A percentile compares a stretch with the other conserved stretches of the same genome.
Evolutionary conservation across 345 rosid species (phyloP).

Genomic region (Odontarrhena argentea): DNA sequence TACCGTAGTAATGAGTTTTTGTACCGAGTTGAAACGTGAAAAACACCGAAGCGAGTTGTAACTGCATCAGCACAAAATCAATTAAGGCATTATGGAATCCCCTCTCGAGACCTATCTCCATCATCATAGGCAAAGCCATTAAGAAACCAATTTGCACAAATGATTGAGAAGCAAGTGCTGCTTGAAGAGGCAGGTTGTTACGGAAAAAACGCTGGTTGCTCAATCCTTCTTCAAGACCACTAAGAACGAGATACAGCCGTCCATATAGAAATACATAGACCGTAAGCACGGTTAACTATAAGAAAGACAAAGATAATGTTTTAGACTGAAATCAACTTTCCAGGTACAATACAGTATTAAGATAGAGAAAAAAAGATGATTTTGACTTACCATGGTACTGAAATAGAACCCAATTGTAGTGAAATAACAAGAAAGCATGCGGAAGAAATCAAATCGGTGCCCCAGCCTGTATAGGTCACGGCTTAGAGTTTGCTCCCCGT

Average conservation of each 20-base stretch:
- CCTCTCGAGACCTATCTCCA: slow-evolving; percentile 77
- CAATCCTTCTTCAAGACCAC: slow-evolving; percentile 62
- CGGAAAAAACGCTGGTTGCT: slow-evolving; percentile 46
- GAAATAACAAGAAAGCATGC: slow-evolving; percentile 84
- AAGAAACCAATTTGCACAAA: slow-evolving; percentile 70
- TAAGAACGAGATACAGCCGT: slow-evolving; percentile 60
- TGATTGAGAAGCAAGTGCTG: slow-evolving; percentile 70
- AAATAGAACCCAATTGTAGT: slow-evolving; percentile 91
- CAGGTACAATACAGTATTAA: slow-evolving; percentile 18
- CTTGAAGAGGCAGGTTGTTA: slow-evolving; percentile 57
- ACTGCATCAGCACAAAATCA: slow-evolving; percentile 68
- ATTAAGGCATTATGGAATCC: slow-evolving; percentile 66
- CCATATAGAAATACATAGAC: slow-evolving; percentile 70
- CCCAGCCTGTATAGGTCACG: slow-evolving; percentile 84
- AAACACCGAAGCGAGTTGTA: slow-evolving; percentile 65
- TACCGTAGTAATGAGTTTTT: slow-evolving; percentile 65
- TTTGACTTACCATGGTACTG: slow-evolving; percentile 68
- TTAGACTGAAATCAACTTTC: slow-evolving; percentile 7
- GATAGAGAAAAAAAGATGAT: neutral
- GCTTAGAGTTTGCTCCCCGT: slow-evolving; percentile 89
- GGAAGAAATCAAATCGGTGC: slow-evolving; percentile 87
- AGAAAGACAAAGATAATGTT: slow-evolving; percentile 11
- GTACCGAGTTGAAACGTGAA: slow-evolving; percentile 77
- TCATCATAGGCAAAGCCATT: slow-evolving; percentile 72
- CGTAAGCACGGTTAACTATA: slow-evolving; percentile 60